Evolutionary conservation across 345 rosid species (phyloP).

Genomic region (Lepidium didymum): DNA sequence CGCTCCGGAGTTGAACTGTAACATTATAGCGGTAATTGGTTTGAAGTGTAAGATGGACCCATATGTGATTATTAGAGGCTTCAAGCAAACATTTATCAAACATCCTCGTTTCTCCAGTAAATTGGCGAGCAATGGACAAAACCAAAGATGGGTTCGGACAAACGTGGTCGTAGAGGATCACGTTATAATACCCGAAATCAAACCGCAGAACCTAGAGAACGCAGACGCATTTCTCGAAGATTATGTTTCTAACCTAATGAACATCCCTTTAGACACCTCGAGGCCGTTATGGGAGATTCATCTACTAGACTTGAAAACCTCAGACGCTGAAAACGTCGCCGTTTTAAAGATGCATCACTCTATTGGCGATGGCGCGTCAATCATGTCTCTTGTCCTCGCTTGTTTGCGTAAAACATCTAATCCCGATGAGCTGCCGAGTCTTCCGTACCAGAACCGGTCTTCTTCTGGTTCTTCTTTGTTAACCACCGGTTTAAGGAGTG

Average conservation of each 20-base stretch:
- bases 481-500: background rate
- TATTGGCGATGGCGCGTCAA: conserved; percentile 42
- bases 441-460: conserved; percentile 30
- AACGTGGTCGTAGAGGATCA: conserved; percentile 45
- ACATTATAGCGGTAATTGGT: conserved; percentile 42
- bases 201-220: conserved; percentile 26
- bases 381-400: conserved; percentile 45
- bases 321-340: conserved; percentile 44
- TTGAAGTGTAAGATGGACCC: conserved; percentile 38
- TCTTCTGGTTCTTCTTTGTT: background rate
- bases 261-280: conserved; percentile 39
- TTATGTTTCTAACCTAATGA: conserved; percentile 45
- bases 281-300: conserved; percentile 72
- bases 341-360: conserved; percentile 46
- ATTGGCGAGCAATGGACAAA: conserved; percentile 41
- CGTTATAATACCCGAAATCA: conserved; percentile 34
- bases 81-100: conserved; percentile 36
- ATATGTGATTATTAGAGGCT: conserved; percentile 31
- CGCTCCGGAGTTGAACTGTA: conserved; percentile 35
- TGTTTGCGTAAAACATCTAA: conserved; percentile 42
- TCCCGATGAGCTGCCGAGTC: conserved; percentile 44
- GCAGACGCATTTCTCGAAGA: conserved; percentile 48
- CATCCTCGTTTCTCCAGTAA: conserved; percentile 76
- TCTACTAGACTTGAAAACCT: conserved; percentile 49
- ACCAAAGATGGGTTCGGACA: conserved; percentile 47